Conservation (phyloP, 2,329 filamentous ascomycete species). For the Botrytis galanthina region DNA sequence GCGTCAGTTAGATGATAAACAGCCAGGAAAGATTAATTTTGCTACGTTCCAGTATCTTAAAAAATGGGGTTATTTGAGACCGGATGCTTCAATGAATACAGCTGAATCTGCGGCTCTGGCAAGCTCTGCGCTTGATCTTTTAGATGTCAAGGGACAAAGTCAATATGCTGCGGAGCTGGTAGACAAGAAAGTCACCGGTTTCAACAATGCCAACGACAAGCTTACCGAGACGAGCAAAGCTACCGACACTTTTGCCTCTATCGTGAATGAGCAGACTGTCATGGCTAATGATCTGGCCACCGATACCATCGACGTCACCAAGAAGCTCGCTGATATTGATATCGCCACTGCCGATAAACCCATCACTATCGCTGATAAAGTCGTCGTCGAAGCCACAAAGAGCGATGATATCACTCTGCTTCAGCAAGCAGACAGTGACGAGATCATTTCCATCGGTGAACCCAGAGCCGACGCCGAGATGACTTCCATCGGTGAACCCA, state of each 20-base stretch:
- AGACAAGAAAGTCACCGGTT: accelerated
- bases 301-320: background rate
- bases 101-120: background rate
- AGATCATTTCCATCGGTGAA: background rate
- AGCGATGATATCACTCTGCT: accelerated
- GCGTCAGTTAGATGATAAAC: background rate
- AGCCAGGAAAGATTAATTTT: accelerated
- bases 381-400: accelerated
- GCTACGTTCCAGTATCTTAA: background rate
- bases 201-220: too few species aligned
- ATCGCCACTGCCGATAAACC: background rate
- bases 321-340: background rate
- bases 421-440: background rate
- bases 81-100: accelerated
- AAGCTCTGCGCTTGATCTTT: background rate
- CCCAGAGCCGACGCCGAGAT: background rate
- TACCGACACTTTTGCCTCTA: background rate
- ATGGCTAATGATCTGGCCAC: background rate
- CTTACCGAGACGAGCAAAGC: background rate
- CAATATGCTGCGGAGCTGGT: background rate
- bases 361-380: background rate
- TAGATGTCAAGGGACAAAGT: background rate
- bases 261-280: background rate
- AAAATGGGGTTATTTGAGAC: background rate
- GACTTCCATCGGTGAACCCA: background rate